A percentile compares a stretch with the other conserved stretches of the same genome.
Conservation (phyloP, 2,329 filamentous ascomycete species). For the Aureobasidium musti region DNA sequence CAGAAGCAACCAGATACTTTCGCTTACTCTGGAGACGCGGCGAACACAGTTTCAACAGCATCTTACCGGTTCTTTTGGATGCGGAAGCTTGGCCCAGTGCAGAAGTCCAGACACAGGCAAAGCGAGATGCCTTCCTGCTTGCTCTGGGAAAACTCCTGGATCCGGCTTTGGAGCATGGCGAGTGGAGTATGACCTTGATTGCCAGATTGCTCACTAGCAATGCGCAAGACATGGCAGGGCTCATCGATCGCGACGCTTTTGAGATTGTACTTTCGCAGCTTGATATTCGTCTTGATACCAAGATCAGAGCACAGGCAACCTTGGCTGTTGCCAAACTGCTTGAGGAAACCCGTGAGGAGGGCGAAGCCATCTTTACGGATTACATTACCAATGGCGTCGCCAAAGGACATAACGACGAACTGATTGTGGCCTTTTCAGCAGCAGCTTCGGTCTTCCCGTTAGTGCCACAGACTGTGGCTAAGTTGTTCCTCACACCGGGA, state of each 20-base stretch:
- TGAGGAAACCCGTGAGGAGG: conserved; percentile 71
- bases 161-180: conserved; percentile 73
- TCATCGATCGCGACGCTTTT: conserved; percentile 73
- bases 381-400: conserved; percentile 74
- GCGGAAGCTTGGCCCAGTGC: conserved; percentile 46
- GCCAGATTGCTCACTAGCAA: conserved; percentile 59
- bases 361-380: conserved; percentile 62
- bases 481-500: conserved; percentile 83
- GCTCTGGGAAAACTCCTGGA: conserved; percentile 89
- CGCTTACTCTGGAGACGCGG: conserved; percentile 49
- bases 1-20: conserved; percentile 38
- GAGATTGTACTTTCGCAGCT: conserved; percentile 85
- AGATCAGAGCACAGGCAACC: conserved; percentile 77
- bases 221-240: conserved; percentile 60
- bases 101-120: conserved; percentile 49
- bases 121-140: conserved; percentile 67
- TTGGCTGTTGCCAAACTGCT: conserved; percentile 81
- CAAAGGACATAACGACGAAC: conserved; percentile 79
- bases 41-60: conserved; percentile 49
- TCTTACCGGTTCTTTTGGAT: conserved; percentile 49
- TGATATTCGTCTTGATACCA: conserved; percentile 74
- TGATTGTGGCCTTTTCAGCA: conserved; percentile 91
- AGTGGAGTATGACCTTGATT: conserved; percentile 62
- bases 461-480: conserved; percentile 70
- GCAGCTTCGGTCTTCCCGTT: conserved; percentile 86